A percentile compares a stretch with the other conserved stretches of the same genome.
These are phyloP conservation scores for Cladosporium sp. DNA, from an alignment of 2,329 filamentous ascomycete genomes.

Conservation along the genomic window DNA sequence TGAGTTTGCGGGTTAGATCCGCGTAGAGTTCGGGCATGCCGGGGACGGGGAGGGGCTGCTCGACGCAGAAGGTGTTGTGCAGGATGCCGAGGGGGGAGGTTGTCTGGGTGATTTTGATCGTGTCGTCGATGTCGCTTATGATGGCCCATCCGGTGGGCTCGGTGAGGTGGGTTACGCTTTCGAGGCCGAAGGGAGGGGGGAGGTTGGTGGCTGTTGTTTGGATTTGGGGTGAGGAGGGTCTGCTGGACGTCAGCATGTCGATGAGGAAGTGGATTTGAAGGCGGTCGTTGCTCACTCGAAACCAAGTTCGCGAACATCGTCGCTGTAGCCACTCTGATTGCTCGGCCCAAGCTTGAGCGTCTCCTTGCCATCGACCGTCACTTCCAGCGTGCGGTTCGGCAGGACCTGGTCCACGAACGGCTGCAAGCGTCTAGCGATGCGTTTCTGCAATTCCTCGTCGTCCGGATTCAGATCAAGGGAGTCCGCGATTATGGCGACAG, in stretches of 20 bases:
- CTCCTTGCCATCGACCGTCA: constrained; percentile 48
- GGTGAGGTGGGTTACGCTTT: constrained; percentile 68
- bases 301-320: constrained; percentile 25
- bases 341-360: constrained; percentile 31
- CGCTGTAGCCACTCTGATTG: constrained; percentile 28
- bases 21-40: constrained; percentile 84
- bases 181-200: constrained; percentile 34
- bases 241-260: neutral
- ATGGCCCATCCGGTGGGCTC: constrained; percentile 75
- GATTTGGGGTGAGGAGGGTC: constrained; percentile 11
- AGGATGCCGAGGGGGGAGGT: constrained; percentile 74
- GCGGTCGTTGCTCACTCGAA: constrained; percentile 13
- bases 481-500: constrained; percentile 64
- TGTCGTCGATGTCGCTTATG: constrained; percentile 89
- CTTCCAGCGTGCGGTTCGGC: constrained; percentile 61
- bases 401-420: constrained; percentile 75
- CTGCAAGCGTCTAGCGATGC: constrained; percentile 61
- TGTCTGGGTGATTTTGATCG: constrained; percentile 86
- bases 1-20: constrained; percentile 50
- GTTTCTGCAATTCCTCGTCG: constrained; percentile 49
- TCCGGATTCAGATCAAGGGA: constrained; percentile 56
- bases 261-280: neutral
- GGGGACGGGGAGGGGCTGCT: constrained; percentile 56
- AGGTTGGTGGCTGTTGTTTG: constrained; percentile 20
- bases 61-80: constrained; percentile 73